phyloP scores from a whole-genome alignment of 106 monocot species.

The Dioscorea alata region DNA sequence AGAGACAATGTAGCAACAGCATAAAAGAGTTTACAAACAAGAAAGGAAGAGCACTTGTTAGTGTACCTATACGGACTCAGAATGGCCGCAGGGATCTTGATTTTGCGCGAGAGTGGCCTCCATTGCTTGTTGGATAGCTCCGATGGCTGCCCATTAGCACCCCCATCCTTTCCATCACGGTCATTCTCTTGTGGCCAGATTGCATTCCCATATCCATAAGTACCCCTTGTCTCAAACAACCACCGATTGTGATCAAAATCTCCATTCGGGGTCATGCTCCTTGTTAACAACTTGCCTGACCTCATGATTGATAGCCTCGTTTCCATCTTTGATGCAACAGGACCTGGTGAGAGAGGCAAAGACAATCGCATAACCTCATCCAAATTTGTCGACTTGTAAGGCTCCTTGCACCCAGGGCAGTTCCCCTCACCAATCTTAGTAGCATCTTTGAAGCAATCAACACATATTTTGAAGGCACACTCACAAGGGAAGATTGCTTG shows the following conservation, averaged over 20 bases:
- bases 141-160: too few relatives aligned
- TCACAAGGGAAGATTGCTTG: slow-evolving; percentile 71
- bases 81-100: slow-evolving; percentile 52
- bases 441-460: slow-evolving; percentile 72
- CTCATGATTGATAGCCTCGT: slow-evolving; percentile 39
- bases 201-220: slow-evolving; percentile 76
- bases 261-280: slow-evolving; percentile 35
- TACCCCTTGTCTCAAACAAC: slow-evolving; percentile 77
- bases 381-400: slow-evolving; percentile 23
- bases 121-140: slow-evolving; percentile 35
- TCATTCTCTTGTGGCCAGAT: slow-evolving; percentile 52
- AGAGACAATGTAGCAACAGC: too few relatives aligned
- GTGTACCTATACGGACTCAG: slow-evolving; percentile 65
- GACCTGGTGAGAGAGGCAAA: slow-evolving; percentile 5
- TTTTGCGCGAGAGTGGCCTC: slow-evolving; percentile 69
- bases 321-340: slow-evolving; percentile 21
- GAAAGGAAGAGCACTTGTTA: too few relatives aligned
- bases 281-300: slow-evolving; percentile 24
- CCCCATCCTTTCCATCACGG: too few relatives aligned
- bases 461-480: slow-evolving; percentile 77
- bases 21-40: too few relatives aligned
- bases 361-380: slow-evolving; percentile 25
- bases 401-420: slow-evolving; percentile 78
- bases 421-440: slow-evolving; percentile 23
- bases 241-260: slow-evolving; percentile 72